phyloP scores from a whole-genome alignment of 441 rosid species.

The Daphne laureola region DNA sequence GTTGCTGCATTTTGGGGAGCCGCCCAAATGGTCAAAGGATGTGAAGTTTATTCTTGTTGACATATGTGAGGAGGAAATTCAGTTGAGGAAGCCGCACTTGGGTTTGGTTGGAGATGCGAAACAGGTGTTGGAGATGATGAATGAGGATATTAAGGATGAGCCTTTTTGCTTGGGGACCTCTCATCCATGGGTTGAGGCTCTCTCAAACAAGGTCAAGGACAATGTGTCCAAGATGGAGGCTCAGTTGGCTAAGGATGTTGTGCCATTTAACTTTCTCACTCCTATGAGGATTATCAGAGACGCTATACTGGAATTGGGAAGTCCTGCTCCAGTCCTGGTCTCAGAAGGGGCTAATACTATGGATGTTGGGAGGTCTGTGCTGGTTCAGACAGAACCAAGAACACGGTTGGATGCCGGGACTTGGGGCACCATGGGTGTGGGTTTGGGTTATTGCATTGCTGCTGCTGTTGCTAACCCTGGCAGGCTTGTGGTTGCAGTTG shows the following conservation, averaged over 20 bases:
- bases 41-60: slow-evolving; percentile 80
- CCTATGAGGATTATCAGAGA: slow-evolving; percentile 95
- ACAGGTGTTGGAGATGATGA: slow-evolving; percentile 48
- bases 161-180: slow-evolving; percentile 68
- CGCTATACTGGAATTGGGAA: slow-evolving; percentile 52
- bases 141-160: slow-evolving; percentile 74
- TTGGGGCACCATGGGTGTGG: slow-evolving; percentile 99
- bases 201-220: slow-evolving; percentile 57
- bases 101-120: slow-evolving; percentile 84
- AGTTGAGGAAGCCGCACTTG: slow-evolving; percentile 64
- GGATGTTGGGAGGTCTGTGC: slow-evolving; percentile 90
- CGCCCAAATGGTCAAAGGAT: slow-evolving; percentile 83
- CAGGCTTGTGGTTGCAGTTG: slow-evolving; percentile 80
- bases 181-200: slow-evolving; percentile 78
- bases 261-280: slow-evolving; percentile 81
- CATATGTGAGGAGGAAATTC: slow-evolving; percentile 67
- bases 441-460: slow-evolving; percentile 92
- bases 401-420: slow-evolving; percentile 97
- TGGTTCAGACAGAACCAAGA: slow-evolving; percentile 93
- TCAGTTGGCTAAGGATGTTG: slow-evolving; percentile 78
- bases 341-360: slow-evolving; percentile 95
- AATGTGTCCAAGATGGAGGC: slow-evolving; percentile 69
- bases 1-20: slow-evolving; percentile 91
- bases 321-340: slow-evolving; percentile 80
- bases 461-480: slow-evolving; percentile 88